Evolutionary conservation across 805 yeast species (phyloP).

Genomic region (Kluyveromyces lactis): DNA sequence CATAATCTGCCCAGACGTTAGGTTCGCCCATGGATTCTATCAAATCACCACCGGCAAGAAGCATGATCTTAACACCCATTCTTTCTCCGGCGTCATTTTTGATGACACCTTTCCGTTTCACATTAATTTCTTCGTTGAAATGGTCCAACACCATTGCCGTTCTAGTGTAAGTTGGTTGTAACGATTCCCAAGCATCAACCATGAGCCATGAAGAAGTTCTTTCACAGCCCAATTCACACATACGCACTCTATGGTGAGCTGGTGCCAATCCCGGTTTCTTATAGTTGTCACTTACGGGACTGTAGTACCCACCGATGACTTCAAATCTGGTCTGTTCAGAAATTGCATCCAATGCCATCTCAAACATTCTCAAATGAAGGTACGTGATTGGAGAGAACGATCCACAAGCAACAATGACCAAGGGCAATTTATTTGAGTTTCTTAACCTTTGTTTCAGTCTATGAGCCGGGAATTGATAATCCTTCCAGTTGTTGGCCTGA

Average conservation of each 20-base stretch:
- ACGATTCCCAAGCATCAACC: constrained; percentile 99
- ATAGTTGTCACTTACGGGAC: constrained; percentile 91
- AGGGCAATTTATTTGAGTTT: constrained; percentile 74
- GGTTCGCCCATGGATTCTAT: constrained; percentile 99
- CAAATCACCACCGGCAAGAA: constrained; percentile 94
- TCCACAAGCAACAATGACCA: constrained; percentile 95
- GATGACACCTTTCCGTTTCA: constrained; percentile 75
- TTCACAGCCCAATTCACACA: constrained; percentile 98
- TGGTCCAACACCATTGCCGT: constrained; percentile 95
- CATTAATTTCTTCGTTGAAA: constrained; percentile 89
- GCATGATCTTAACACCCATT: constrained; percentile 88
- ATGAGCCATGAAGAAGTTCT: constrained; percentile 94
- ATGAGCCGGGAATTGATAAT: constrained; percentile 82
- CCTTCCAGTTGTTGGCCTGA: constrained; percentile 64
- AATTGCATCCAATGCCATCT: constrained; percentile 94
- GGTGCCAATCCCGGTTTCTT: constrained; percentile 89
- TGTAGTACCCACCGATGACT: constrained; percentile 92
- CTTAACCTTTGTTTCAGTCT: constrained; percentile 61
- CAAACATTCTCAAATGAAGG: constrained; percentile 92
- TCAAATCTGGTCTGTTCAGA: constrained; percentile 89
- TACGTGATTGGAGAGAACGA: constrained; percentile 95
- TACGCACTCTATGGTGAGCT: constrained; percentile 82
- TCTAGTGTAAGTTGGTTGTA: constrained; percentile 84
- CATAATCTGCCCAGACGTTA: constrained; percentile 96
- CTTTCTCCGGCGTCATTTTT: constrained; percentile 46